Conservation (phyloP, 768 basidiomycete species). For the Termitomyces heimii region DNA sequence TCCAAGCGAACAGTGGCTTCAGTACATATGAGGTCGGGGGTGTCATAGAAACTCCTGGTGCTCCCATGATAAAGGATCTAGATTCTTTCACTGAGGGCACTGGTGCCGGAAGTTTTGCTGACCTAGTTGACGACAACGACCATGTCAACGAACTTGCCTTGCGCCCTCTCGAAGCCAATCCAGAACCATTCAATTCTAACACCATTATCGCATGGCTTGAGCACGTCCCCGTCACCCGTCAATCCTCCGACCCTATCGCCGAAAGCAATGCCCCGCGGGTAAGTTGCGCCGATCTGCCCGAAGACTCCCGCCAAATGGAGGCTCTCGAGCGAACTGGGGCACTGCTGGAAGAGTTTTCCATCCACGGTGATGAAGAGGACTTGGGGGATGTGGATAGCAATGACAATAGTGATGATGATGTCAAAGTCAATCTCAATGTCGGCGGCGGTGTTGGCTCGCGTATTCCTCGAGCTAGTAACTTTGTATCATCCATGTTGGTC, state of each 20-base stretch:
- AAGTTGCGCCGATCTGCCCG: constrained; percentile 9
- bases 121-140: constrained; percentile 32
- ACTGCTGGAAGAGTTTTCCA: constrained; percentile 5
- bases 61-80: constrained; percentile 48
- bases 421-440: background rate
- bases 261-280: constrained; percentile 9
- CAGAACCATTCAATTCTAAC: constrained; percentile 19
- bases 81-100: constrained; percentile 61
- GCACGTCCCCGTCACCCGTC: constrained; percentile 19
- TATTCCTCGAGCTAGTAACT: constrained; percentile 6
- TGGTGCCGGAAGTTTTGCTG: constrained; percentile 41
- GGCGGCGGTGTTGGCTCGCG: background rate
- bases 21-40: constrained; percentile 2
- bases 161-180: constrained; percentile 26
- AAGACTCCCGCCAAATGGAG: constrained; percentile 7
- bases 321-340: constrained; percentile 9
- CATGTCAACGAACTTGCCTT: constrained; percentile 23
- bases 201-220: constrained; percentile 40
- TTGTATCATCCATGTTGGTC: constrained; percentile 10
- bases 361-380: constrained; percentile 5
- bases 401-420: background rate
- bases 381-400: background rate
- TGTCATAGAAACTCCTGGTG: constrained; percentile 27
- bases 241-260: constrained; percentile 12
- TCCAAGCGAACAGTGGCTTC: constrained; percentile 6